These are phyloP conservation scores for Ascochyta pisi DNA, from an alignment of 2,329 filamentous ascomycete genomes.

Conservation along the genomic window DNA sequence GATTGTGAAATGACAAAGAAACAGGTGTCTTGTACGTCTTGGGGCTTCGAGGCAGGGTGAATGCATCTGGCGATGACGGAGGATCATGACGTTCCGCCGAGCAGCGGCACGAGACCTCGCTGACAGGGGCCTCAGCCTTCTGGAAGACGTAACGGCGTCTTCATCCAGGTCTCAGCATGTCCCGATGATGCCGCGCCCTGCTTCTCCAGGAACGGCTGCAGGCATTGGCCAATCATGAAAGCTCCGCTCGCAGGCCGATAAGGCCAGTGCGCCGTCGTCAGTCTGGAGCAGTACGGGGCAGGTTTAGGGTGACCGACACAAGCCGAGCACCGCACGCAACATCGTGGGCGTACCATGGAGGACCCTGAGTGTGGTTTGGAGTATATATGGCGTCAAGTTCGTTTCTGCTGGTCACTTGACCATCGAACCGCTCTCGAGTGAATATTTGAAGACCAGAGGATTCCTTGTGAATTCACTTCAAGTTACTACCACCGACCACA, in stretches of 20 bases:
- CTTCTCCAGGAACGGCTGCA: slow-evolving; percentile 10
- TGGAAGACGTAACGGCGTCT: neutral
- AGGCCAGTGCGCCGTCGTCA: slow-evolving; percentile 3
- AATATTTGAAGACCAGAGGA: slow-evolving; percentile 4
- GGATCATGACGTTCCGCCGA: slow-evolving; percentile 9
- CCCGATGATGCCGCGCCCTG: neutral
- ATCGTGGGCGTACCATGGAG: slow-evolving; percentile 21
- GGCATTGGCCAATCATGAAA: slow-evolving; percentile 16
- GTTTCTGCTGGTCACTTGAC: slow-evolving; percentile 12
- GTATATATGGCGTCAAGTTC: slow-evolving; percentile 35
- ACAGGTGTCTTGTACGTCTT: neutral
- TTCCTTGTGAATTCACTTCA: neutral
- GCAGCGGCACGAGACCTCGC: slow-evolving; percentile 7
- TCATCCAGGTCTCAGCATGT: neutral
- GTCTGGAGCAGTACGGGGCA: slow-evolving; percentile 17
- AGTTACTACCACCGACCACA: neutral
- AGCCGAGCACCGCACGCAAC: slow-evolving; percentile 33
- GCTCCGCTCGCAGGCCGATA: slow-evolving; percentile 15
- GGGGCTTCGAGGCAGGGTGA: neutral
- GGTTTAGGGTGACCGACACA: slow-evolving; percentile 33
- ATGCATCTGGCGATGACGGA: slow-evolving; percentile 1
- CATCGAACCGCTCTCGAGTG: slow-evolving; percentile 8
- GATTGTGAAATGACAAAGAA: neutral
- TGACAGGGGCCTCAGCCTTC: neutral
- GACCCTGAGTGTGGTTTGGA: slow-evolving; percentile 17